Evolutionary conservation across 1,284 basidiomycete species (phyloP).

Genomic region (Macrocystidia cucumis): DNA sequence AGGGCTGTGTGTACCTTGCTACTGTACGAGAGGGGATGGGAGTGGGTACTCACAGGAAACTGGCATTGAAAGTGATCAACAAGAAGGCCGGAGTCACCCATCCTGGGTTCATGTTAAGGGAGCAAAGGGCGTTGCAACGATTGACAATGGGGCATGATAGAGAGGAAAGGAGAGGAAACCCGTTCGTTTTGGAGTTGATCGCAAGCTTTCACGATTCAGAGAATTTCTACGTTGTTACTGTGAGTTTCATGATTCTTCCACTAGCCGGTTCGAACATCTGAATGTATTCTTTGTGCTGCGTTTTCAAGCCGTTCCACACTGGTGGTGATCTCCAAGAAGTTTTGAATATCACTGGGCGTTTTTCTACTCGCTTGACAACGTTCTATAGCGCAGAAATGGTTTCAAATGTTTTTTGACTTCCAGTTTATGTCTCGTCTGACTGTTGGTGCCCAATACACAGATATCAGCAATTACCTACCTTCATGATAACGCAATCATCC

Average conservation of each 20-base stretch:
- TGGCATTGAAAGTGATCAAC: constrained; percentile 14
- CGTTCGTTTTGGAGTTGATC: constrained; percentile 9
- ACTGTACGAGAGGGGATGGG: constrained; percentile 3
- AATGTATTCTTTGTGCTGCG: background rate
- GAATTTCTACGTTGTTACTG: constrained; percentile 12
- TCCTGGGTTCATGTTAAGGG: constrained; percentile 5
- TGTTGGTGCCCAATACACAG: constrained; percentile 2
- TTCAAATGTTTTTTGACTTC: background rate
- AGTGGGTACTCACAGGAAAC: constrained; percentile 5
- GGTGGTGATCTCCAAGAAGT: constrained; percentile 10
- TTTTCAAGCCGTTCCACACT: constrained; percentile 7
- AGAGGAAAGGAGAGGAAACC: constrained; percentile 5
- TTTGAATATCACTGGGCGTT: constrained; percentile 1
- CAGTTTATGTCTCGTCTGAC: background rate
- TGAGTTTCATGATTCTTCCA: constrained; percentile 2
- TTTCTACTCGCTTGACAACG: constrained; percentile 2
- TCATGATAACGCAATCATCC: constrained; percentile 12
- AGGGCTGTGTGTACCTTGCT: constrained; percentile 16
- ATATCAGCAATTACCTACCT: constrained; percentile 8
- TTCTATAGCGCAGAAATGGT: constrained; percentile 14
- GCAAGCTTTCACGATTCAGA: constrained; percentile 11
- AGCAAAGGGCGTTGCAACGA: constrained; percentile 9
- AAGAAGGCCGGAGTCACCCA: constrained; percentile 6
- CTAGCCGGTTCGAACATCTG: background rate
- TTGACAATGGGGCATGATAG: no score